Evolutionary conservation across 805 yeast species (phyloP).

Genomic region (Zygosaccharomyces bisporus): DNA sequence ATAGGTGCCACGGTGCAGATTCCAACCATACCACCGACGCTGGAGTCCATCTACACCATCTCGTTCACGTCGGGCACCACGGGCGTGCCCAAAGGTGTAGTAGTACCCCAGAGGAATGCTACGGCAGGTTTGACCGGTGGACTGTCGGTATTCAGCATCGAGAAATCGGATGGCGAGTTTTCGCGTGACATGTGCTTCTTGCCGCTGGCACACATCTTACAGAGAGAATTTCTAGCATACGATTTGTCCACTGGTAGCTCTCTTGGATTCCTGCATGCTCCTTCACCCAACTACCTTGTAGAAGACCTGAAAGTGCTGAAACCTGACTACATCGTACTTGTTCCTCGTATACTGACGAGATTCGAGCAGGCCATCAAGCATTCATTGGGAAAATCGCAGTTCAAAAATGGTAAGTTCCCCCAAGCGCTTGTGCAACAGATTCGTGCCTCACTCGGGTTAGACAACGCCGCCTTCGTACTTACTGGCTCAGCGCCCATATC

Average conservation of each 20-base stretch:
- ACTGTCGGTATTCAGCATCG: conserved; percentile 33
- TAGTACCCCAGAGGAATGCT: conserved; percentile 48
- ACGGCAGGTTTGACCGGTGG: conserved; percentile 48
- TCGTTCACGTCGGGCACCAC: conserved; percentile 77
- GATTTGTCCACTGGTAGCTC: conserved; percentile 47
- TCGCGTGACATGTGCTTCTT: conserved; percentile 42
- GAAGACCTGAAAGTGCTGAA: conserved; percentile 54
- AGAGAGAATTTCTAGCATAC: conserved; percentile 44
- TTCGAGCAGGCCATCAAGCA: conserved; percentile 59
- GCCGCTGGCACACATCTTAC: conserved; percentile 59
- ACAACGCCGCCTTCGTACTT: conserved; percentile 39
- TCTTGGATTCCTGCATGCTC: conserved; percentile 53
- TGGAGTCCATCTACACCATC: conserved; percentile 54
- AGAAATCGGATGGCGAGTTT: conserved; percentile 21
- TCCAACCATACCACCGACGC: conserved; percentile 46
- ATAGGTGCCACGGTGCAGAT: conserved; percentile 43
- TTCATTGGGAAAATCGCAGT: conserved; percentile 16
- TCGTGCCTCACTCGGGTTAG: conserved; percentile 46
- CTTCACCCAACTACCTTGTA: conserved; percentile 48
- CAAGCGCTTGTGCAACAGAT: conserved; percentile 41
- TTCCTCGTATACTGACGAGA: conserved; percentile 61
- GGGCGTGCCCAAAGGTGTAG: conserved; percentile 71
- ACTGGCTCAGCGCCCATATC: conserved; percentile 73
- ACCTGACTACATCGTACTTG: conserved; percentile 53
- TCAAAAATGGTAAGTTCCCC: conserved; percentile 19